Evolutionary conservation across 371 early-diverging fungal genomes (phyloP).

Genomic region (Umbelopsis sp.): DNA sequence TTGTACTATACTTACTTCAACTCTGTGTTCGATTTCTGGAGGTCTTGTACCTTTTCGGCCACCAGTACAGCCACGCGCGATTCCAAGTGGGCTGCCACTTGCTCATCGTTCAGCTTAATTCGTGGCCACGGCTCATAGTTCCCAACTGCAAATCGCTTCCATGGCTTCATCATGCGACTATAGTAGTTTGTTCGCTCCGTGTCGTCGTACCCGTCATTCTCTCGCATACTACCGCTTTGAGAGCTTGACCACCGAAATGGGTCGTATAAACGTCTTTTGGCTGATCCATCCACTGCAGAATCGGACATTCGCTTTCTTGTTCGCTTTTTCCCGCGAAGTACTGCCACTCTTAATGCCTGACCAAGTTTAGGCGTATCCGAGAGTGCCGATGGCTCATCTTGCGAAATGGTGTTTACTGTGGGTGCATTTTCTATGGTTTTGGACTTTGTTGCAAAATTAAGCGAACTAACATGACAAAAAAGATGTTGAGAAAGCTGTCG

Average conservation of each 20-base stretch:
- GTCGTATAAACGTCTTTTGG: background rate
- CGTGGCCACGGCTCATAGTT: constrained; percentile 3
- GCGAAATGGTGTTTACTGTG: background rate
- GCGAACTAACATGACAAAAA: constrained; percentile 42
- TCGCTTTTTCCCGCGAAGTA: background rate
- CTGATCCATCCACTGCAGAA: background rate
- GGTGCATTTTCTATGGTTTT: constrained; percentile 62
- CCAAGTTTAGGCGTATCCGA: background rate
- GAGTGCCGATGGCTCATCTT: background rate
- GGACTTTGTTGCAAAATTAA: constrained; percentile 73
- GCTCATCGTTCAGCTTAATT: constrained; percentile 3
- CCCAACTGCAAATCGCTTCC: background rate
- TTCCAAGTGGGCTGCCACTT: background rate
- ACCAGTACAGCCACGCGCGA: background rate
- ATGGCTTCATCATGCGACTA: background rate
- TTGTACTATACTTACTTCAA: background rate
- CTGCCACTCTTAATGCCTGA: constrained; percentile 3
- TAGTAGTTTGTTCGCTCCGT: background rate
- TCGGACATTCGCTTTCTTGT: constrained; percentile 6
- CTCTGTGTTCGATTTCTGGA: background rate
- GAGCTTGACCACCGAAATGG: background rate
- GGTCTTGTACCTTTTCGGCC: background rate
- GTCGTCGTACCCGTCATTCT: too few species aligned
- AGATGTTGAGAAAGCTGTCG: background rate
- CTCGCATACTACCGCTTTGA: background rate